These are phyloP conservation scores for Wallacemonas collosoma DNA, from an alignment of 208 protist genomes.

Conservation along the genomic window DNA sequence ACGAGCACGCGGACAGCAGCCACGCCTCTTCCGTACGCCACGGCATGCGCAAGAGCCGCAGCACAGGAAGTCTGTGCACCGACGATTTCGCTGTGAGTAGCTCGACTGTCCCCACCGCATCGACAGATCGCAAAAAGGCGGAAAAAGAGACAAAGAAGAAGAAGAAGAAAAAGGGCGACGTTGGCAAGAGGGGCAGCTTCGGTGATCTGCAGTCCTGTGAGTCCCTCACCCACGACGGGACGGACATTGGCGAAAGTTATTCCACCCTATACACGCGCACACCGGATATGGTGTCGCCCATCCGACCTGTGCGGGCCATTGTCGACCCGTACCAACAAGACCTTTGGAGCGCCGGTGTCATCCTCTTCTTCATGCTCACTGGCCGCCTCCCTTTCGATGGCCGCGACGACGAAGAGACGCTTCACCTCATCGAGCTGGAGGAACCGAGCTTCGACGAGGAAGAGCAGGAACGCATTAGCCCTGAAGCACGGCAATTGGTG, in stretches of 20 bases:
- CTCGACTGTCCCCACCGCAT: conserved; percentile 1
- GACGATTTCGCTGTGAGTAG: not conserved
- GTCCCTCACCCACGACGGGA: conserved; percentile 6
- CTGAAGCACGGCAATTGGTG: conserved; percentile 57
- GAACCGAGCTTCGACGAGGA: conserved; percentile 68
- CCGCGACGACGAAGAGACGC: conserved; percentile 93
- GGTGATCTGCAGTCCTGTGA: not conserved
- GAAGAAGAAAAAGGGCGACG: conserved; percentile 25
- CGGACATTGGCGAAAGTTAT: not conserved
- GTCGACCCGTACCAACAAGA: conserved; percentile 88
- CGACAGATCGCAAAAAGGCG: conserved; percentile 8
- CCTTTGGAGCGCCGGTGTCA: conserved; percentile 90
- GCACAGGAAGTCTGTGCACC: conserved; percentile 3
- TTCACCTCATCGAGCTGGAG: conserved; percentile 79
- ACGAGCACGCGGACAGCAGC: conserved; percentile 15
- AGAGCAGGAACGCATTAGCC: conserved; percentile 71
- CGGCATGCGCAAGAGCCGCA: conserved; percentile 11
- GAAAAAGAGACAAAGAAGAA: conserved; percentile 20
- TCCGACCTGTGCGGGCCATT: conserved; percentile 17
- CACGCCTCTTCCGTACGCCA: conserved; percentile 3
- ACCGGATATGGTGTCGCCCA: not conserved
- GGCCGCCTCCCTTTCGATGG: conserved; percentile 97
- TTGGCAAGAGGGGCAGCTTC: conserved; percentile 10
- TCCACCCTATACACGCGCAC: conserved; percentile 3
- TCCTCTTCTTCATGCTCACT: conserved; percentile 95